phyloP scores from a whole-genome alignment of 805 yeast genomes.

The Candida berthetii region DNA sequence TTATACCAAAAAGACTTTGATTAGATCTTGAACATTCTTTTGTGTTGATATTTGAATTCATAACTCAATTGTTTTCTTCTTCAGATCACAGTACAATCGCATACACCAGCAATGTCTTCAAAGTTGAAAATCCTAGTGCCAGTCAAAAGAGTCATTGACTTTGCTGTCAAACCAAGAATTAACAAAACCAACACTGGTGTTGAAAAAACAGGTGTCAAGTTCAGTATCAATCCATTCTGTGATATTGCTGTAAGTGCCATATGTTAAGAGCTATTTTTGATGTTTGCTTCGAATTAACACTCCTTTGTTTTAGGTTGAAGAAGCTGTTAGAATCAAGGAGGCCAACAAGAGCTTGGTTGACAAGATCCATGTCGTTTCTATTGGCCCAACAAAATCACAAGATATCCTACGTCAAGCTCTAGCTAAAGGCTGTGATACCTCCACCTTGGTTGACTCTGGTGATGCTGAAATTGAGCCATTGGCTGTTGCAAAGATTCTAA shows the following conservation, averaged over 20 bases:
- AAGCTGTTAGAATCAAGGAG: constrained; percentile 76
- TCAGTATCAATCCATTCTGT: constrained; percentile 93
- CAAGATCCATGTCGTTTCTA: constrained; percentile 82
- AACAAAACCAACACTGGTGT: constrained; percentile 75
- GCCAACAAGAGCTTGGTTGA: constrained; percentile 64
- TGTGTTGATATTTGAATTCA: no score
- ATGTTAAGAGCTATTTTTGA: no score
- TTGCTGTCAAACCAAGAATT: constrained; percentile 88
- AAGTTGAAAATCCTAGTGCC: constrained; percentile 81
- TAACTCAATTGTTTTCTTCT: no score
- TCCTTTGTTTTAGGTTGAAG: constrained; percentile 67
- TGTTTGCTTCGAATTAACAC: no score
- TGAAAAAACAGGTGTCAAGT: constrained; percentile 86
- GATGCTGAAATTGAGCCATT: constrained; percentile 78
- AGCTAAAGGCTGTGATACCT: constrained; percentile 90
- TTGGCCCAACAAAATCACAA: constrained; percentile 82
- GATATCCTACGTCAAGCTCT: constrained; percentile 84
- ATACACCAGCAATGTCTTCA: constrained; percentile 24
- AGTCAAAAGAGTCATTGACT: constrained; percentile 90
- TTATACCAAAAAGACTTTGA: no score
- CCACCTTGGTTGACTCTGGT: constrained; percentile 77
- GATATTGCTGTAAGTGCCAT: constrained; percentile 65
- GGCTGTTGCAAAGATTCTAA: constrained; percentile 79
- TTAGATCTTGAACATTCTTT: no score
- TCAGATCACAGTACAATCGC: no score